phyloP scores from a whole-genome alignment of 106 monocot genomes.

The Xerophyta viscosa region DNA sequence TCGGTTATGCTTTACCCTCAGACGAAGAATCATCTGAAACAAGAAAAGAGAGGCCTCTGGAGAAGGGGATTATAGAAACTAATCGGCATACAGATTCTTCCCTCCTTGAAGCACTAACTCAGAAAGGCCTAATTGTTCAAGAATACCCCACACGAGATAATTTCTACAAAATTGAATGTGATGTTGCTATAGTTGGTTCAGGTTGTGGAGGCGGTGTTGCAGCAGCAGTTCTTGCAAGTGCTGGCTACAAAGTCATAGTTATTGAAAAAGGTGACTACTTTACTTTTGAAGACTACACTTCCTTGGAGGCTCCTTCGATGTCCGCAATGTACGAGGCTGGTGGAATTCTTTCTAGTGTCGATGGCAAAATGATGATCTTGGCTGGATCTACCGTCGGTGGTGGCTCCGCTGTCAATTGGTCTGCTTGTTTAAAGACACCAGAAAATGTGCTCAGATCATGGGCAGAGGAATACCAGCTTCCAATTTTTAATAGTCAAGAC shows the following conservation, averaged over 20 bases:
- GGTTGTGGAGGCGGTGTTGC: conserved; percentile 91
- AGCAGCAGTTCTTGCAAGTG: conserved; percentile 58
- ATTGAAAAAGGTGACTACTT: conserved; percentile 91
- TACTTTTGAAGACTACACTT: conserved; percentile 59
- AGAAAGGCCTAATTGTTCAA: conserved; percentile 15
- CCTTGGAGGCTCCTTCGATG: conserved; percentile 29
- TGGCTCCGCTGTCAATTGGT: conserved; percentile 66
- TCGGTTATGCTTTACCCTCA: conserved; percentile 31
- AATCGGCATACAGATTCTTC: conserved; percentile 4
- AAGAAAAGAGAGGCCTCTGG: conserved; percentile 15
- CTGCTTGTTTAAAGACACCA: conserved; percentile 51
- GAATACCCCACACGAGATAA: conserved; percentile 12
- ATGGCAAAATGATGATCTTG: conserved; percentile 24
- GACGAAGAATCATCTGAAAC: conserved; percentile 3
- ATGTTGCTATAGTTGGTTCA: conserved; percentile 71
- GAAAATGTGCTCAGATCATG: conserved; percentile 51
- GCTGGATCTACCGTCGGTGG: conserved; percentile 57
- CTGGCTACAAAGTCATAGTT: conserved; percentile 66
- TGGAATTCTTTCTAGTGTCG: conserved; percentile 24
- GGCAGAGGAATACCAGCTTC: conserved; percentile 36
- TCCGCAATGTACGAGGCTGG: conserved; percentile 35
- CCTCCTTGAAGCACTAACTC: conserved; percentile 10
- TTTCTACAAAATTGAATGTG: conserved; percentile 48
- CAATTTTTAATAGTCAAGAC: conserved; percentile 27
- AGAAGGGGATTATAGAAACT: conserved; percentile 28